Percentiles rank a stretch among this genome's conserved stretches.
These are phyloP conservation scores for Colletotrichum tanaceti DNA, from an alignment of 2,329 filamentous ascomycete genomes.

Conservation along the genomic window DNA sequence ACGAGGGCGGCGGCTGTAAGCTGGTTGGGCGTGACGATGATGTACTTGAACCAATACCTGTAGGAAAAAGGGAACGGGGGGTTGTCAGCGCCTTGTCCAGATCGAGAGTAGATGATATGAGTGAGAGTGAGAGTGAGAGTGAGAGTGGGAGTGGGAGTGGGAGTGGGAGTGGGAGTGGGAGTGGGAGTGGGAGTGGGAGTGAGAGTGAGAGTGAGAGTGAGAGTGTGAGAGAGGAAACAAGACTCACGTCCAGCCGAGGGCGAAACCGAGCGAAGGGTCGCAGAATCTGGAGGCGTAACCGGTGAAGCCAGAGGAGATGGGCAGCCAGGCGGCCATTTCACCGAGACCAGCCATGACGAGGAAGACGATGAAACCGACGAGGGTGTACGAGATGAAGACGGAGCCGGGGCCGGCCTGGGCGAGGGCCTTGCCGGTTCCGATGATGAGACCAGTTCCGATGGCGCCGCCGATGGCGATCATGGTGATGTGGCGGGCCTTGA, in stretches of 20 bases:
- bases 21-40: constrained; percentile 88
- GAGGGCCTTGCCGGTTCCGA: constrained; percentile 71
- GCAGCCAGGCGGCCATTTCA: constrained; percentile 87
- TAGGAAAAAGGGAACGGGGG: constrained; percentile 71
- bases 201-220: too few relatives aligned
- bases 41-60: constrained; percentile 79
- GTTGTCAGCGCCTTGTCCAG: constrained; percentile 66
- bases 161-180: too few relatives aligned
- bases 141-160: too few relatives aligned
- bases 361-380: constrained; percentile 79
- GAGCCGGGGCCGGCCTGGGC: constrained; percentile 70
- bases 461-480: constrained; percentile 80
- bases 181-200: too few relatives aligned
- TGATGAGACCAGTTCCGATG: constrained; percentile 79
- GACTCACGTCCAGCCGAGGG: constrained; percentile 78
- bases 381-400: constrained; percentile 77
- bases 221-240: too few relatives aligned
- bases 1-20: constrained; percentile 83
- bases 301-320: constrained; percentile 81
- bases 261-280: constrained; percentile 83
- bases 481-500: constrained; percentile 66
- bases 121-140: too few relatives aligned
- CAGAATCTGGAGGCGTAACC: constrained; percentile 84
- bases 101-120: constrained; percentile 46
- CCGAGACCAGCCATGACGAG: constrained; percentile 84